Evolutionary conservation across 768 basidiomycete genomes (phyloP).

Genomic region (Amyloporia xantha): DNA sequence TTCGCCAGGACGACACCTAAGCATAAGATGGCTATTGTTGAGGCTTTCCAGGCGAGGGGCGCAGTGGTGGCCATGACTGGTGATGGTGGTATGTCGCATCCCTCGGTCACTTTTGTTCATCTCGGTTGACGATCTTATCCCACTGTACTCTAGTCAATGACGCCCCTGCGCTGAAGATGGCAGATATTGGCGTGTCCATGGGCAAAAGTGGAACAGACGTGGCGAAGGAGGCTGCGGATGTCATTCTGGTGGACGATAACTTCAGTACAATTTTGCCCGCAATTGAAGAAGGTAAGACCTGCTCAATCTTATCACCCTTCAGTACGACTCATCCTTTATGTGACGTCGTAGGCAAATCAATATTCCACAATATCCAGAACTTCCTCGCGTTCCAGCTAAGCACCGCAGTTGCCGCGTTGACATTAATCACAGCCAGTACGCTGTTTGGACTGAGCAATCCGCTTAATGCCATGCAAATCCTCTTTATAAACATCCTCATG

Average conservation of each 20-base stretch:
- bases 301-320: not conserved
- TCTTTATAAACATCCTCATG: constrained; percentile 99
- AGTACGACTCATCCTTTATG: not conserved
- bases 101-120: not conserved
- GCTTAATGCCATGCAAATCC: constrained; percentile 95
- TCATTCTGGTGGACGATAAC: constrained; percentile 96
- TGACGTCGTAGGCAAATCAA: constrained; percentile 69
- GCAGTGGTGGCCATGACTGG: constrained; percentile 97
- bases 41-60: constrained; percentile 86
- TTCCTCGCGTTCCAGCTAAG: constrained; percentile 96
- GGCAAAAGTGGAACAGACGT: constrained; percentile 98
- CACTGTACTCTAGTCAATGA: constrained; percentile 64
- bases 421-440: constrained; percentile 92
- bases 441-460: constrained; percentile 87
- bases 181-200: constrained; percentile 97
- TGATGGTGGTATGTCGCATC: constrained; percentile 71
- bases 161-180: constrained; percentile 95
- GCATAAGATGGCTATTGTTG: constrained; percentile 97
- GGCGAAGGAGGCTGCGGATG: constrained; percentile 95
- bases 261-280: constrained; percentile 93
- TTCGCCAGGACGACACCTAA: constrained; percentile 95
- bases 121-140: constrained; percentile 6
- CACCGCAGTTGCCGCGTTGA: constrained; percentile 92
- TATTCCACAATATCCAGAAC: constrained; percentile 98
- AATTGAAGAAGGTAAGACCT: constrained; percentile 74